phyloP scores from a whole-genome alignment of 108 stramenopile species.

The Parietichytrium sp. region DNA sequence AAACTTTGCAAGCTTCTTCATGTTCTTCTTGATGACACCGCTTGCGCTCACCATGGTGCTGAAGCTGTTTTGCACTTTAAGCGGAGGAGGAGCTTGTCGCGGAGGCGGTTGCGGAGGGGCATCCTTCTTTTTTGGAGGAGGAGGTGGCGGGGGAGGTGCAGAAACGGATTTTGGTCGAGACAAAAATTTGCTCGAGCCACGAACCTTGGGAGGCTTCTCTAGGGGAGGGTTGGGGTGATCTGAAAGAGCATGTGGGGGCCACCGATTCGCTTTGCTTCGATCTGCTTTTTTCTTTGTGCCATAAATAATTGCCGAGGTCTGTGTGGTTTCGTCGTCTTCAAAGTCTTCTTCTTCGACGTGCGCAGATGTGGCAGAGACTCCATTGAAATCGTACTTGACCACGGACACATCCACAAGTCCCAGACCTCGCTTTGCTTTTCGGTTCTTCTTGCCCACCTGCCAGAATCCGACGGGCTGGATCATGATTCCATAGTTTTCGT shows the following conservation, averaged over 20 bases:
- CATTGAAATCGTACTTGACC: background rate
- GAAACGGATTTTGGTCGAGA: background rate
- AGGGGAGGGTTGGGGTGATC: background rate
- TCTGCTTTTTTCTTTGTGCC: background rate
- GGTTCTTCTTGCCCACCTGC: background rate
- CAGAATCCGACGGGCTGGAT: background rate
- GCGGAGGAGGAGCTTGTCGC: background rate
- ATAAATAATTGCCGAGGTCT: background rate
- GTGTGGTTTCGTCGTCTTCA: background rate
- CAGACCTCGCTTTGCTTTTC: background rate
- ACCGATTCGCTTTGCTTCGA: background rate
- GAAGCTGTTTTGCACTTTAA: background rate
- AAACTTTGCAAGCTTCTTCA: background rate
- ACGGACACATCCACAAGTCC: background rate
- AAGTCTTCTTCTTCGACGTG: slow-evolving; percentile 10
- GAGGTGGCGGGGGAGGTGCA: background rate
- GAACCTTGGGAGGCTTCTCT: background rate
- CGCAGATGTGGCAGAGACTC: background rate
- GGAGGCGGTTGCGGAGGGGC: background rate
- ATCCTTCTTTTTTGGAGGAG: background rate
- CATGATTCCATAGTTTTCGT: background rate
- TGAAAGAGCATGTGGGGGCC: slow-evolving; percentile 1
- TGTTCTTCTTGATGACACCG: background rate
- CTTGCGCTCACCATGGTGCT: background rate
- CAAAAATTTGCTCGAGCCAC: background rate